Percentiles rank a stretch among this genome's conserved stretches.
Evolutionary conservation across 495 filamentous ascomycete species (phyloP).

Genomic region (Acidomyces sp.): DNA sequence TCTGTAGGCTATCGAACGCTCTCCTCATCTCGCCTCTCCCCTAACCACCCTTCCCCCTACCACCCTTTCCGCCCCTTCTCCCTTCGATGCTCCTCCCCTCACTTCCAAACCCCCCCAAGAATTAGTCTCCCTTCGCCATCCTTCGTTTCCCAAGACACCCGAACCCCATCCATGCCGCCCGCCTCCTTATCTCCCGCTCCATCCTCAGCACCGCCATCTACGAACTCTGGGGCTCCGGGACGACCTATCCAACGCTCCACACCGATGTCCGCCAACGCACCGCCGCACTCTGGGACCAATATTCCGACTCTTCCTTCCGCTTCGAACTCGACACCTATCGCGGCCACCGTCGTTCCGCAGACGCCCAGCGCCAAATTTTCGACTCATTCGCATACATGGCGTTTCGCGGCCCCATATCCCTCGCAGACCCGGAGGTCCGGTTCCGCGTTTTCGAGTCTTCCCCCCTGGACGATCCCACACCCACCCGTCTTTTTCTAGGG

Average conservation of each 20-base stretch:
- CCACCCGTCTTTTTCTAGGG: slow-evolving; percentile 55
- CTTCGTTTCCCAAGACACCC: slow-evolving; percentile 40
- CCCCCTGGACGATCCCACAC: slow-evolving; percentile 40
- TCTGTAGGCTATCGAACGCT: too few species aligned
- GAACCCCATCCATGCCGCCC: slow-evolving; percentile 47
- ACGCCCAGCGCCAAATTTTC: slow-evolving; percentile 55
- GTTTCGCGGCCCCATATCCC: slow-evolving; percentile 61
- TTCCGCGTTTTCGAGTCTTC: slow-evolving; percentile 76
- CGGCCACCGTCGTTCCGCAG: slow-evolving; percentile 48
- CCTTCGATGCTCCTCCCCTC: neutral
- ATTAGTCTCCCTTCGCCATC: slow-evolving; percentile 84
- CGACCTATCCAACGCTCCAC: slow-evolving; percentile 56
- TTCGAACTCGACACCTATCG: slow-evolving; percentile 71
- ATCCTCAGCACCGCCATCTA: slow-evolving; percentile 71
- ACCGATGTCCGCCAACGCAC: slow-evolving; percentile 44
- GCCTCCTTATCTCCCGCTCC: slow-evolving; percentile 53
- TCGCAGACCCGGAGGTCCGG: slow-evolving; percentile 56
- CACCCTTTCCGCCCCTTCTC: slow-evolving; percentile 2
- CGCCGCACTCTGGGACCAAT: slow-evolving; percentile 49
- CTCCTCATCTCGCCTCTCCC: neutral
- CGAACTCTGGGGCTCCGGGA: slow-evolving; percentile 74
- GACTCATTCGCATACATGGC: slow-evolving; percentile 65
- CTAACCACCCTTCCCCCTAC: slow-evolving; percentile 2
- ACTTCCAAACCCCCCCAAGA: slow-evolving; percentile 1
- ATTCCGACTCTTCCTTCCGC: slow-evolving; percentile 53